These are phyloP conservation scores for Hypomyces rosellus DNA, from an alignment of 2,329 filamentous ascomycete species.

Conservation along the genomic window DNA sequence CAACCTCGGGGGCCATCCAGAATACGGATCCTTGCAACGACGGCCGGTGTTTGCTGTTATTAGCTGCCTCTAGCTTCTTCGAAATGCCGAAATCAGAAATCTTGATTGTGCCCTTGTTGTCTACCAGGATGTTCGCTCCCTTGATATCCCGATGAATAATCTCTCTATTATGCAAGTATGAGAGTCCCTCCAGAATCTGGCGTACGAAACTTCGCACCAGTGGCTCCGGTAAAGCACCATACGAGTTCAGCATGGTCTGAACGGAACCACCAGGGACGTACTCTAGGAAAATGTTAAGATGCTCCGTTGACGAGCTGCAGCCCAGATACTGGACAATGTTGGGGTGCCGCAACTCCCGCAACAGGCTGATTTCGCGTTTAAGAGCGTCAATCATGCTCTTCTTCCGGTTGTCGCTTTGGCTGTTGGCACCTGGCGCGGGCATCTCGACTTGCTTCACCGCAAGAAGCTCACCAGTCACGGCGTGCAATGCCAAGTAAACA, in stretches of 20 bases:
- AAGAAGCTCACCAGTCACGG: constrained; percentile 93
- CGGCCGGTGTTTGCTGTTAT: constrained; percentile 61
- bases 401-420: constrained; percentile 81
- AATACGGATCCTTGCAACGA: constrained; percentile 96
- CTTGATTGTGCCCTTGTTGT: constrained; percentile 98
- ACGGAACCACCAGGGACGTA: constrained; percentile 97
- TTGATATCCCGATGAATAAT: constrained; percentile 99
- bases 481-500: constrained; percentile 90
- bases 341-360: constrained; percentile 88
- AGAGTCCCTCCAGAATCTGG: constrained; percentile 87
- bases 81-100: constrained; percentile 99
- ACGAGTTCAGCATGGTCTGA: constrained; percentile 97
- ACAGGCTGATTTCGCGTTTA: constrained; percentile 90
- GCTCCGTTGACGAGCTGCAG: constrained; percentile 82
- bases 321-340: constrained; percentile 99
- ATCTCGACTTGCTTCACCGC: constrained; percentile 98
- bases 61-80: constrained; percentile 87
- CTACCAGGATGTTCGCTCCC: constrained; percentile 95
- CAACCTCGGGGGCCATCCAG: constrained; percentile 99
- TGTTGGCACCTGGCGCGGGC: constrained; percentile 69
- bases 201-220: constrained; percentile 94
- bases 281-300: constrained; percentile 99
- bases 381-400: constrained; percentile 97
- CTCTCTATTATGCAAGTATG: constrained; percentile 86
- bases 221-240: constrained; percentile 88